These are phyloP conservation scores for Scutellaria baicalensis DNA, from an alignment of 257 asterid genomes.

Conservation along the genomic window DNA sequence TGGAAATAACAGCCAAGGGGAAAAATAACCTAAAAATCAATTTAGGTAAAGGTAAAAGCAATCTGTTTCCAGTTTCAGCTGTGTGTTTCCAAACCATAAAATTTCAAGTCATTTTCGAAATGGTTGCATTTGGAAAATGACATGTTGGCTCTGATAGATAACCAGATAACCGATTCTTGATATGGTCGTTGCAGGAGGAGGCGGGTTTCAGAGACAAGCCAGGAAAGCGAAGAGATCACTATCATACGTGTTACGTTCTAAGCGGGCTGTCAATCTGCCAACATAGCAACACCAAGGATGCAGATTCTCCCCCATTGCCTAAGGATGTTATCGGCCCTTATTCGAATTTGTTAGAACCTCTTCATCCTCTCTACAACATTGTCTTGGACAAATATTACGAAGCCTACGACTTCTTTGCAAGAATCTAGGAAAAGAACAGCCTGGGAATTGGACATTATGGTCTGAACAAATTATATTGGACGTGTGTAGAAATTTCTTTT, in stretches of 20 bases:
- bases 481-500: not conserved
- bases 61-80: not conserved
- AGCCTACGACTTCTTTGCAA: constrained; percentile 49
- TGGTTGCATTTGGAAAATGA: not conserved
- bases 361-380: constrained; percentile 73
- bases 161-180: not conserved
- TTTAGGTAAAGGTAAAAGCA: too few species aligned
- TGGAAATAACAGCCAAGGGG: not conserved
- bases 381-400: constrained; percentile 63
- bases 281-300: constrained; percentile 34
- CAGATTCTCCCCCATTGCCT: constrained; percentile 56
- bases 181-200: constrained; percentile 52
- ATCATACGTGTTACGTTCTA: constrained; percentile 87
- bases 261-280: constrained; percentile 89
- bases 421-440: not conserved
- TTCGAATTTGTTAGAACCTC: constrained; percentile 62
- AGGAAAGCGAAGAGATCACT: constrained; percentile 79
- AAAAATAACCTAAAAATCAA: not conserved
- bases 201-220: constrained; percentile 97
- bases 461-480: not conserved
- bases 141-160: not conserved
- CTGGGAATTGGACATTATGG: too few species aligned
- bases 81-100: not conserved
- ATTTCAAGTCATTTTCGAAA: not conserved
- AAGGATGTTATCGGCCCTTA: constrained; percentile 72